Evolutionary conservation across 2,329 filamentous ascomycete species (phyloP).

Genomic region (Penicillium brasilianum): DNA sequence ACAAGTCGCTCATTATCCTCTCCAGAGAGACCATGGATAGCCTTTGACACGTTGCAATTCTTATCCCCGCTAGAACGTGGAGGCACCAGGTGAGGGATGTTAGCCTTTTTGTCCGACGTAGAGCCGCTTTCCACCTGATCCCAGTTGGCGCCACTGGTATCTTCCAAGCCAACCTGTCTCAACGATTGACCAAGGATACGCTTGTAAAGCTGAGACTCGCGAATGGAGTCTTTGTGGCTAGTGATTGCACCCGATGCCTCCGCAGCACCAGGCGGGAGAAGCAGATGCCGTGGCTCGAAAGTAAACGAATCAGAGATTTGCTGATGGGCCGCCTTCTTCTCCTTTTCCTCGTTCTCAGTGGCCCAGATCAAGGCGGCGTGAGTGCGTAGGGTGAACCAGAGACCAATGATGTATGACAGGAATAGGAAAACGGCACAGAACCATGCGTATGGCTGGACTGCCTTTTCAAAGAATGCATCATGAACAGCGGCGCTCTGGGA

Average conservation of each 20-base stretch:
- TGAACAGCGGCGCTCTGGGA: constrained; percentile 82
- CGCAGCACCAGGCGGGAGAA: constrained; percentile 38
- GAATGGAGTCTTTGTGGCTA: constrained; percentile 69
- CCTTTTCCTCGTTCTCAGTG: constrained; percentile 78
- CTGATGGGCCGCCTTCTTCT: constrained; percentile 46
- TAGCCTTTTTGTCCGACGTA: constrained; percentile 26
- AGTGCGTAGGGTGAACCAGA: constrained; percentile 94
- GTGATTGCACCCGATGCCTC: constrained; percentile 48
- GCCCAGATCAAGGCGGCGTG: constrained; percentile 98
- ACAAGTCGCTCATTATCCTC: constrained; percentile 81
- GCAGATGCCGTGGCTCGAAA: constrained; percentile 43
- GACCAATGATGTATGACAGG: constrained; percentile 87
- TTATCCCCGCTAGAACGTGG: constrained; percentile 64
- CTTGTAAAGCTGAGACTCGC: constrained; percentile 89
- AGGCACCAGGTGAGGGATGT: constrained; percentile 74
- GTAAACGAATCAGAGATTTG: constrained; percentile 36
- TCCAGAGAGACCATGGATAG: constrained; percentile 71
- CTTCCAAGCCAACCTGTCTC: constrained; percentile 75
- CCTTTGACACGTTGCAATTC: constrained; percentile 31
- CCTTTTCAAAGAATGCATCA: constrained; percentile 87
- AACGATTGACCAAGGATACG: constrained; percentile 89
- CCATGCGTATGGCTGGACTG: constrained; percentile 92
- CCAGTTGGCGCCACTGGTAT: constrained; percentile 52
- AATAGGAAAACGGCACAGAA: constrained; percentile 84
- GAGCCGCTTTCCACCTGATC: constrained; percentile 36